These are phyloP conservation scores for Aspergillus neoniger DNA, from an alignment of 2,329 filamentous ascomycete species.

Conservation along the genomic window DNA sequence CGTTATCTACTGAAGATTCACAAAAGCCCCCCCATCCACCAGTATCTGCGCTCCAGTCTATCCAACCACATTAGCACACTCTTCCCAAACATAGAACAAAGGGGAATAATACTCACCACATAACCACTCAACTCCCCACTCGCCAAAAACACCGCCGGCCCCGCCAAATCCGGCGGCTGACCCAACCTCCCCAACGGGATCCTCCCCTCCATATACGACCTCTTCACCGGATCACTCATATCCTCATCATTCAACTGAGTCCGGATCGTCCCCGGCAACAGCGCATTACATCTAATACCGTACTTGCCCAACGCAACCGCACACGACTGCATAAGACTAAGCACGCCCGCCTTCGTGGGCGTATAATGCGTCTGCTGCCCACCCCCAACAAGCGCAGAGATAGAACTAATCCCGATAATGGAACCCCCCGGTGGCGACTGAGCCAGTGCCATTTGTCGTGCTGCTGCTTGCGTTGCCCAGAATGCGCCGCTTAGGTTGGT, in stretches of 20 bases:
- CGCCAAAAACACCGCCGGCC: slow-evolving; percentile 82
- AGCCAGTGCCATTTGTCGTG: slow-evolving; percentile 77
- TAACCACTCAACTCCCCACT: slow-evolving; percentile 77
- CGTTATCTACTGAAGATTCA: slow-evolving; percentile 71
- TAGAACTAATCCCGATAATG: slow-evolving; percentile 60
- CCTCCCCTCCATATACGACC: slow-evolving; percentile 74
- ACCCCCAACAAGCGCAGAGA: slow-evolving; percentile 60
- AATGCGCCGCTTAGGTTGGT: slow-evolving; percentile 90
- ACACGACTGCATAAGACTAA: slow-evolving; percentile 79
- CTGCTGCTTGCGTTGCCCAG: slow-evolving; percentile 81
- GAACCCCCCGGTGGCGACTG: slow-evolving; percentile 69
- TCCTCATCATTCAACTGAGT: slow-evolving; percentile 86
- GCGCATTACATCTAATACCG: slow-evolving; percentile 77
- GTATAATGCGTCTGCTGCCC: slow-evolving; percentile 82
- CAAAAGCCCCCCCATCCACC: slow-evolving; percentile 86
- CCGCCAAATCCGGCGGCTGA: slow-evolving; percentile 71
- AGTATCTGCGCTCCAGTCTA: slow-evolving; percentile 76
- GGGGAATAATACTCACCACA: slow-evolving; percentile 51
- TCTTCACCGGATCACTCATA: slow-evolving; percentile 70
- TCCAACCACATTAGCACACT: neutral
- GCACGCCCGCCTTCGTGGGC: slow-evolving; percentile 80
- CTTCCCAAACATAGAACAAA: neutral
- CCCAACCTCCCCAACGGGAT: slow-evolving; percentile 79
- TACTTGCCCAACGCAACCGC: slow-evolving; percentile 77
- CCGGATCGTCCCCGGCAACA: slow-evolving; percentile 79